A percentile compares a stretch with the other conserved stretches of the same genome.
Conservation (phyloP, 352 stramenopile genomes). For the Globisporangium polare region DNA sequence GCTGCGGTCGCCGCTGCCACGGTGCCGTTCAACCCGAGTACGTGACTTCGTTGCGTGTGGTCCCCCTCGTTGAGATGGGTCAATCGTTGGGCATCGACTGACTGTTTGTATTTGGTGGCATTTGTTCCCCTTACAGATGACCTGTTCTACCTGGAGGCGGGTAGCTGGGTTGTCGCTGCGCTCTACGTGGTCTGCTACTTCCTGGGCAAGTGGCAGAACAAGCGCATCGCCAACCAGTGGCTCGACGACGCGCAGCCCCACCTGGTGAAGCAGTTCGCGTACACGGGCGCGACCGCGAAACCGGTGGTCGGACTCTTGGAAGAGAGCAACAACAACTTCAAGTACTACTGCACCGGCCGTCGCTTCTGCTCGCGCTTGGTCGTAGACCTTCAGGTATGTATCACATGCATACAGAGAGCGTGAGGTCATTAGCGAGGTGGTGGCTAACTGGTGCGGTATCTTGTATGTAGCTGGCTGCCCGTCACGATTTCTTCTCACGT, state of each 20-base stretch:
- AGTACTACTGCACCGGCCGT: conserved; percentile 82
- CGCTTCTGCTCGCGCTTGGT: conserved; percentile 75
- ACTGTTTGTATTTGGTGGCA: not conserved
- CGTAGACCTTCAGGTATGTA: conserved; percentile 51
- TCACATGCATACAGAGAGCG: no score
- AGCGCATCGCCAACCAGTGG: conserved; percentile 61
- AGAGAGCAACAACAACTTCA: conserved; percentile 75
- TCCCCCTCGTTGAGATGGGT: not conserved
- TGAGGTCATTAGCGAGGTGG: not conserved
- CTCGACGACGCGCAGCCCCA: conserved; percentile 60
- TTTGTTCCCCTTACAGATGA: conserved; percentile 26
- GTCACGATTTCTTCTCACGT: conserved; percentile 63
- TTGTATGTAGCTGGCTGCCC: conserved; percentile 33
- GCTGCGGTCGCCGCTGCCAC: conserved; percentile 5
- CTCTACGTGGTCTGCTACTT: conserved; percentile 63
- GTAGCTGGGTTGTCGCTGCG: conserved; percentile 37
- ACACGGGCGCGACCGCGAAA: conserved; percentile 59
- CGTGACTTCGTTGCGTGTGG: not conserved
- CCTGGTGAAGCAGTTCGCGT: conserved; percentile 68
- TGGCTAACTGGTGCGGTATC: not conserved
- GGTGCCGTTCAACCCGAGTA: conserved; percentile 18
- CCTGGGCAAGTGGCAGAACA: conserved; percentile 64
- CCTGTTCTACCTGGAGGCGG: conserved; percentile 43
- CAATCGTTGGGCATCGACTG: not conserved
- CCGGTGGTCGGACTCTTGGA: conserved; percentile 61